Evolutionary conservation across 139 green algal genomes (phyloP).

Genomic region (Chlorella ohadii): DNA sequence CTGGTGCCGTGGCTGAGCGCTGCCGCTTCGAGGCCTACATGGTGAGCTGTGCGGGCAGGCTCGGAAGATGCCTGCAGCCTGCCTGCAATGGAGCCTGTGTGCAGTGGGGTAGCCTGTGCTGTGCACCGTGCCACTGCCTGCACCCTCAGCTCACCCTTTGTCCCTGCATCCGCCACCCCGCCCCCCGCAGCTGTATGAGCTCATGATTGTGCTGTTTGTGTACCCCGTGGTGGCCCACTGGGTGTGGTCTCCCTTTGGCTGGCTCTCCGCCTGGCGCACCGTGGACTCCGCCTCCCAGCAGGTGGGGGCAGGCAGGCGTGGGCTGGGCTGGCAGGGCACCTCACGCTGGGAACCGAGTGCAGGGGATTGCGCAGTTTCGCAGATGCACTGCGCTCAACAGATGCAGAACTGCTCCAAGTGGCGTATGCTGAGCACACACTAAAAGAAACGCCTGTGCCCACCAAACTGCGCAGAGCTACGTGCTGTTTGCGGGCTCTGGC

Average conservation of each 20-base stretch:
- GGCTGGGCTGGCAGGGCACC: too few species aligned
- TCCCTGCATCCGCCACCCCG: too few species aligned
- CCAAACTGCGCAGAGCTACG: neutral
- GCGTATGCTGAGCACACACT: too few species aligned
- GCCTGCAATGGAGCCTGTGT: too few species aligned
- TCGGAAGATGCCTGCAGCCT: too few species aligned
- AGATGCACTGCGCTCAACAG: too few species aligned
- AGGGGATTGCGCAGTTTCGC: too few species aligned
- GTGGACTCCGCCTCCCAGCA: slow-evolving; percentile 2
- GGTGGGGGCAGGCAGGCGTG: too few species aligned
- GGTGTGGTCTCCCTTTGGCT: slow-evolving; percentile 60
- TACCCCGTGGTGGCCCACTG: slow-evolving; percentile 77
- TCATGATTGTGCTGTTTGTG: slow-evolving; percentile 76
- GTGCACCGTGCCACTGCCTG: neutral
- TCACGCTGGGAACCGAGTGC: too few species aligned
- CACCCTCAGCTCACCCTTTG: neutral
- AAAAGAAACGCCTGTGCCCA: too few species aligned
- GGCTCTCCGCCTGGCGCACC: slow-evolving; percentile 44
- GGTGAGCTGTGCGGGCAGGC: neutral
- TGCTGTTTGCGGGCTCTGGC: slow-evolving; percentile 49
- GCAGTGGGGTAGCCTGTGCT: too few species aligned
- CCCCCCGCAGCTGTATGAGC: slow-evolving; percentile 65
- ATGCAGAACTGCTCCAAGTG: too few species aligned
- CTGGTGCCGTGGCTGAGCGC: slow-evolving; percentile 75
- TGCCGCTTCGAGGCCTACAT: slow-evolving; percentile 48